Evolutionary conservation across 2,329 filamentous ascomycete genomes (phyloP), one percentile per base, ranked within the genome.

Genomic region (Pseudocercospora ulei): DNA sequence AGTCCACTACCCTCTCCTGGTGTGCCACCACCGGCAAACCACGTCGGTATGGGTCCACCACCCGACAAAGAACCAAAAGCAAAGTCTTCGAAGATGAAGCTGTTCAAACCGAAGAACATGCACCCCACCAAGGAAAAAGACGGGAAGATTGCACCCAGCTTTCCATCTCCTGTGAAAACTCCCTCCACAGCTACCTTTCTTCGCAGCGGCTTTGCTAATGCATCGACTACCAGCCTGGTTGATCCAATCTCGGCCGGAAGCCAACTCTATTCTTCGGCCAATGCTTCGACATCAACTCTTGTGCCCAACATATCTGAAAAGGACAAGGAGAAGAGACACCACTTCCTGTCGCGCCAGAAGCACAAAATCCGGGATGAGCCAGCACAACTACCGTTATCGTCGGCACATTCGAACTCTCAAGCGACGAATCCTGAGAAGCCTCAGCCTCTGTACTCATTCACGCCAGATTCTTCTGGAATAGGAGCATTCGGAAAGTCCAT

Each of bases 401-500:
- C 82, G 3, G 80, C 80, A 2, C 75, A 76, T 43, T 85, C 80
- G 60, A 87, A 83, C 54, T 86, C 82, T 1, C 73, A 74, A 49
- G 79, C 82, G 1, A 80, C 78, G 4, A 82, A 87, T 52, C 81
- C 82, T 0, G 78, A 67, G 54, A 80, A 80, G 2, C 80, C 82
- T 0, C 80, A 75, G 50, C 83, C 80, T 38, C 62, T 88, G 3
- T 88, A 88, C 65, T 85, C 76, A 46, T 87, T 88, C 61, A 81
- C 82, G 1, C 82, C 82, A 1, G 71, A 78, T 5, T 85, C 79
- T 44, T 81, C 82, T 1, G 78, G 73, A 0, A 75, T 78, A 8
- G 72, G 70, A 35, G 72, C 73, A 19, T 93, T 96, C 58, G 71
- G 78, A 23, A 92, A 90, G 63, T 81, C 80, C 2, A 82, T 90